Evolutionary conservation across 371 early-diverging fungal species (phyloP), one percentile per base, ranked within the genome.

Genomic region (Dentiscutata heterogama): DNA sequence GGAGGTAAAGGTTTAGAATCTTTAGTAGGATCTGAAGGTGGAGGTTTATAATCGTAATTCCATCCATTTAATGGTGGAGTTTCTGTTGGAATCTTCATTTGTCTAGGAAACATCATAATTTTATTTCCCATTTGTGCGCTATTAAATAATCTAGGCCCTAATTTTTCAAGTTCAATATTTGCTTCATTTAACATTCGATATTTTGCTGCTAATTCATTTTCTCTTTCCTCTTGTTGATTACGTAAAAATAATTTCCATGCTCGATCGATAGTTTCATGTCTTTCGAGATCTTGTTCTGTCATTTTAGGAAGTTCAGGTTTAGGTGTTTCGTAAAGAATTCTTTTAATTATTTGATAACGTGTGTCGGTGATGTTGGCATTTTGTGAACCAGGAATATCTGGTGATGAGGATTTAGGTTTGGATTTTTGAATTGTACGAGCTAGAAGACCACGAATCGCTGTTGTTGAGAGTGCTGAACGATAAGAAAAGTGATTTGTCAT

Each of bases 211-310:
- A 95, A 83, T 29, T 91, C 87, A 53, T 85, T 87, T 8, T 91
- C 86, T 82, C 92, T 88, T 51, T 85, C 87, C 51, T 91, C 91
- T 78, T 92, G 89, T 64, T 84, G 85, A 64, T 94, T 89, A 85
- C 89, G 90, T 64, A 88, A 87, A 73, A 89, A 91, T 29, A 95
- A 83, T 82, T 93, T 92, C 90, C 92, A 93, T 64, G 95, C 95
- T 73, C 93, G 88, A 86, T 94, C 92, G 70, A 95, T 94, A 3
- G 94, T 93, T 84, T 92, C 91, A 73, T 95, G 94, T 73, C 93
- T 85, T 78, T 91, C 88, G 58, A 90, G 56, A 54, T 80, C 80
- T 46, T 80, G 50, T 25, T 80, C 39, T 10, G 80, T 80, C 13
- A 80, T 25, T 42, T 35, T 18, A 29, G 80, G 71, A 29, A 80